Evolutionary conservation across 225 moss, liverwort and hornwort genomes (phyloP).

Genomic region (Bryoerythrophyllum caledonicum): DNA sequence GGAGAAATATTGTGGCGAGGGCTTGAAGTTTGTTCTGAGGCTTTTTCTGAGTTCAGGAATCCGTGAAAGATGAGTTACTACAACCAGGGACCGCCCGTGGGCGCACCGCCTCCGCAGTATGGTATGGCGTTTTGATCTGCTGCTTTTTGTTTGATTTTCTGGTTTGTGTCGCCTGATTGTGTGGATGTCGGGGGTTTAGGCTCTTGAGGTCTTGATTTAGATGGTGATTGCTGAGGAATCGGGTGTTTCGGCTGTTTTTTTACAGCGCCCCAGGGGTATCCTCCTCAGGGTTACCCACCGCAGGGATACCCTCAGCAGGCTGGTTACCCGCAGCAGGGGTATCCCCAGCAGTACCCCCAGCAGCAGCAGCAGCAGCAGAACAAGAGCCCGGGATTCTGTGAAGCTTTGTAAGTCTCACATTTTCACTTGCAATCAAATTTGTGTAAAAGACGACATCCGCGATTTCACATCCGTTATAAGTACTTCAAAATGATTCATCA

Average conservation of each 20-base stretch:
- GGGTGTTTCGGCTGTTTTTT: background rate
- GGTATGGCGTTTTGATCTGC: conserved; percentile 19
- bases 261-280: conserved; percentile 49
- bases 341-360: conserved; percentile 30
- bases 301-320: conserved; percentile 32
- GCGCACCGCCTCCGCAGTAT: conserved; percentile 44
- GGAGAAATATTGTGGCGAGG: too few relatives aligned
- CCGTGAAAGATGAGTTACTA: conserved; percentile 45
- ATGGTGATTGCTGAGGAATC: background rate
- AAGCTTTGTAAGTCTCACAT: conserved; percentile 41
- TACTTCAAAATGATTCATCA: background rate
- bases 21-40: background rate
- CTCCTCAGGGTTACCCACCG: conserved; percentile 44
- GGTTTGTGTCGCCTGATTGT: background rate
- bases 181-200: background rate
- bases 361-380: conserved; percentile 26
- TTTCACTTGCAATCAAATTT: background rate
- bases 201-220: background rate
- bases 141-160: background rate
- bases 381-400: conserved; percentile 33
- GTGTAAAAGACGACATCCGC: background rate
- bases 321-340: conserved; percentile 20
- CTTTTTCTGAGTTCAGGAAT: conserved; percentile 13
- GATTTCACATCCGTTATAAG: background rate
- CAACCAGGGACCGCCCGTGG: conserved; percentile 45